A percentile compares a stretch with the other conserved stretches of the same genome.
These are phyloP conservation scores for Coriolopsis trogii DNA, from an alignment of 1,284 basidiomycete species.

Conservation along the genomic window DNA sequence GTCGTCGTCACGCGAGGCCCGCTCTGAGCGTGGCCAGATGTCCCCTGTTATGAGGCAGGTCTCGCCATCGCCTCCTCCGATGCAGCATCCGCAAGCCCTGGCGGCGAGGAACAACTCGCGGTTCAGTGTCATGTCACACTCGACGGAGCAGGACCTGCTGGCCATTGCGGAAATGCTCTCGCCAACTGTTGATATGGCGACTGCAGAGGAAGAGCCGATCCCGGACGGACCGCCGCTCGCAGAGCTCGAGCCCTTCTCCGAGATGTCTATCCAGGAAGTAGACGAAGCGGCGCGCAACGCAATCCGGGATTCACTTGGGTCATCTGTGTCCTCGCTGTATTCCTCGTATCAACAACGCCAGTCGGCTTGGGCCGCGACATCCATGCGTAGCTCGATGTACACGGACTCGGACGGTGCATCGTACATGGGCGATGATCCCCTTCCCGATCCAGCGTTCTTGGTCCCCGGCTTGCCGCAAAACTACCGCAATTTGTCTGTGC, in stretches of 20 bases:
- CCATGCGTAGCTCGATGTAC: conserved; percentile 21
- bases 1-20: conserved; percentile 9
- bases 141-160: conserved; percentile 36
- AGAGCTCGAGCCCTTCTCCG: conserved; percentile 15
- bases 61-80: conserved; percentile 3
- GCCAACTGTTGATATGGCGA: conserved; percentile 20
- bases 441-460: conserved; percentile 28
- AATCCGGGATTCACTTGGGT: conserved; percentile 12
- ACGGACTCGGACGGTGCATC: conserved; percentile 40
- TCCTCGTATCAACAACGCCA: conserved; percentile 22
- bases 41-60: conserved; percentile 1
- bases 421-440: conserved; percentile 32
- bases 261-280: conserved; percentile 17
- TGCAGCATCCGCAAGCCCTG: conserved; percentile 1
- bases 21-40: neutral
- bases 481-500: conserved; percentile 29
- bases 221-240: conserved; percentile 9
- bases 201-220: conserved; percentile 4
- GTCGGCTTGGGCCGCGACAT: conserved; percentile 15
- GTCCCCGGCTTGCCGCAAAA: conserved; percentile 16
- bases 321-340: conserved; percentile 15
- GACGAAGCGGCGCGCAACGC: conserved; percentile 2
- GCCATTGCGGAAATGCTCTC: conserved; percentile 38
- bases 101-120: conserved; percentile 4
- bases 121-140: conserved; percentile 33